Base-by-base conservation (phyloP, 1,284 basidiomycete genomes). In the Schizophyllum commune region DNA sequence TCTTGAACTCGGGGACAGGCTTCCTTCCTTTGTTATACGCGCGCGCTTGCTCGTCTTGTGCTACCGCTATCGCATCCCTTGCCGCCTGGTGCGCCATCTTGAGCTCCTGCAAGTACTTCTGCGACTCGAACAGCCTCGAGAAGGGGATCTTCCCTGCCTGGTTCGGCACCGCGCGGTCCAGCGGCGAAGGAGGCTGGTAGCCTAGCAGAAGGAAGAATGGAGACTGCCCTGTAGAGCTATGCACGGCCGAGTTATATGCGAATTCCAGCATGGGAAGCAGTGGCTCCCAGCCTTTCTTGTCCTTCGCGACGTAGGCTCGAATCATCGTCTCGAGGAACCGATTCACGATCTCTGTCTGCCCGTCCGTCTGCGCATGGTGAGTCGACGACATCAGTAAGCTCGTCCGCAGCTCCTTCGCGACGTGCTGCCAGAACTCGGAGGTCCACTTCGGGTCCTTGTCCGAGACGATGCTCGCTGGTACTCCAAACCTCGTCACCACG, bases 241-340 rank as follows among this genome's bases (percentile, higher is more conserved):
- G 60, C 1, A 62, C 32, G 11, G 47, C 7, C 0, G 63, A 62
- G 32, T 64, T 64, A n/a, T 64, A 64, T 0, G 69, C 68, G 52
- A 66, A 68, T 32, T 66, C 64, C 9, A 68, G 58, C 0, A 67
- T 5, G 0, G 67, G 64, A 0, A 72, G 62, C 17, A 60, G 65
- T 5, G 57, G 52, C 1, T 55, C 57, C 76, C 76, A 77, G 57
- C 72, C 58, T 58, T 64, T 60, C 57, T 74, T 72, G 22, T 68
- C 21, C 57, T 69, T 65, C 32, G 65, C 62, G 21, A 68, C 61
- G 55, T 63, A 68, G 0, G 63, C 63, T 8, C 64, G 34, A 1
- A 67, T 51, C 55, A 59, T 57, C 4, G 39, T 34, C 52, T 71
- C 69, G 58, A n/a, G n/a, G n/a, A n/a, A n/a, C n/a, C n/a, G n/a